phyloP scores from a whole-genome alignment of 2,329 filamentous ascomycete species.

The Aspergillus aculeatinus region DNA sequence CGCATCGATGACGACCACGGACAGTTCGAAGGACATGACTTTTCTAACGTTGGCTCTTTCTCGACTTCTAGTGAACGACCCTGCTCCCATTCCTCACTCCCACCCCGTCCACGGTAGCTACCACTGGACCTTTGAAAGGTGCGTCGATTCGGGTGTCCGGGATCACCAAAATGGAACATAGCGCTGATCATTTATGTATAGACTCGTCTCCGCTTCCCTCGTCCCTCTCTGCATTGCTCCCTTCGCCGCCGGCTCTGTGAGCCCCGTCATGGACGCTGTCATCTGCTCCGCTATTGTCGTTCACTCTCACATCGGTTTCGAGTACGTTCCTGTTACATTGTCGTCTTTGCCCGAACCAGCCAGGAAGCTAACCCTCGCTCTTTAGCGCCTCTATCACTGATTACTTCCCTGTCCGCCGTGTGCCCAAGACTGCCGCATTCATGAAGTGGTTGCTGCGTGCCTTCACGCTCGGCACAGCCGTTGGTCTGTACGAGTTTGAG shows the following conservation, averaged over 20 bases:
- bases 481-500: conserved; percentile 97
- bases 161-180: not conserved
- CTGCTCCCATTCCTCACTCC: conserved; percentile 69
- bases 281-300: conserved; percentile 80
- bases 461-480: conserved; percentile 75
- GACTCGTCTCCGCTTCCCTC: conserved; percentile 74
- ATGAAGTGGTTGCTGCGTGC: conserved; percentile 76
- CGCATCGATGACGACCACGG: not conserved
- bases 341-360: not conserved
- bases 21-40: no score
- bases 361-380: conserved; percentile 10
- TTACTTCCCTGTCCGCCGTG: conserved; percentile 74
- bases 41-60: conserved; percentile 14
- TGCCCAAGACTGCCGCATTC: conserved; percentile 66
- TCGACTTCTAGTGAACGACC: conserved; percentile 70
- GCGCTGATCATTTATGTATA: conserved; percentile 33
- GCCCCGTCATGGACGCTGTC: conserved; percentile 82
- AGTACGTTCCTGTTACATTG: conserved; percentile 51
- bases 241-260: conserved; percentile 87
- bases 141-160: conserved; percentile 18
- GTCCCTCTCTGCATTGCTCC: conserved; percentile 85
- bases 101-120: conserved; percentile 86
- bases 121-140: conserved; percentile 95
- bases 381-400: conserved; percentile 73
- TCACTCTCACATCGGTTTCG: conserved; percentile 94